Base-by-base conservation (phyloP, 108 stramenopile species). In the Asterionellopsis glacialis region DNA sequence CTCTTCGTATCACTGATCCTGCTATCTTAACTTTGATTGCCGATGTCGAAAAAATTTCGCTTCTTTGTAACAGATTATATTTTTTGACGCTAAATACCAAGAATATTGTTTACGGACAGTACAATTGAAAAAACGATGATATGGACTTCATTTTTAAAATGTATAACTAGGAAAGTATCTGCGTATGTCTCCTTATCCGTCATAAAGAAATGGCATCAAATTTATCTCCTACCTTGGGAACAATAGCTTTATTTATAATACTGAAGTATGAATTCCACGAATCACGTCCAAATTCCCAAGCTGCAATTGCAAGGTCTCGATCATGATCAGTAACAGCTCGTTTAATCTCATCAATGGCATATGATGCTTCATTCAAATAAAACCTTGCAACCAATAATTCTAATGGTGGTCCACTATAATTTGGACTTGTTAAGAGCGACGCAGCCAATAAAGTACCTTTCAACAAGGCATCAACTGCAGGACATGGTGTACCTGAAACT, bases 241-340 rank as follows among this genome's bases (percentile, higher is more conserved):
- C 54, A 71, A 88, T 82, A 11, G 52, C 49, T 49, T 69, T 65
- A 61, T 88, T 88, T 38, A 88, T 75, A 39, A 84, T 72, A 27
- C 74, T 73, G 50, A 80, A 75, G 25, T 84, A 88, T 13, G 74
- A 76, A 67, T 88, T 88, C 70, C 70, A 88, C 16, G 73, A 78
- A 74, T 88, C 83, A 38, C 58, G 69, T 27, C 87, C 87, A 72
- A 80, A 84, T 23, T 82, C 79, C 83, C 81, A 88, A 40, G 83
- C 83, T 15, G 49, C 73, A 23, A 72, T 24, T 0, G 83, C 76
- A 16, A 73, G 63, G 14, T 25, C 33, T 21, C 45, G 22, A 66
- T 88, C 81, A 45, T 63, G 41, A 14, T 54, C 56, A 18, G 70
- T 57, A 43, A 88, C 72, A 9, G 83, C 81, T 22, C 44, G 50